Conservation (phyloP, 805 yeast genomes). For the Clavispora carvajalis region DNA sequence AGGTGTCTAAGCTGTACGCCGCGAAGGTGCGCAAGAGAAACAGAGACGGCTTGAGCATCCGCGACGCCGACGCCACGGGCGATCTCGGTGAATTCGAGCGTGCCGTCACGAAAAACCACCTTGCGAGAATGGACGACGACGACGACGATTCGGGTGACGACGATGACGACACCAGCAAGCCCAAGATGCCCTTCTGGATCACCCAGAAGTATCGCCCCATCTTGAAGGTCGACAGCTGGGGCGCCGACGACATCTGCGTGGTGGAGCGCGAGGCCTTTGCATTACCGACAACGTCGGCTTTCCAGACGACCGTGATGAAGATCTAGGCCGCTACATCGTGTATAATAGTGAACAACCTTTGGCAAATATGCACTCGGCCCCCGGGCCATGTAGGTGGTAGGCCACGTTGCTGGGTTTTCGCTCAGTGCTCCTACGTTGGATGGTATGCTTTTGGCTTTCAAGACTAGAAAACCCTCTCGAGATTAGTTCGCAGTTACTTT, state of each 20-base stretch:
- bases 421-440: too few species aligned
- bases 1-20: slow-evolving; percentile 31
- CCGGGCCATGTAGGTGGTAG: too few species aligned
- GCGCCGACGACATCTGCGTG: slow-evolving; percentile 55
- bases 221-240: slow-evolving; percentile 53
- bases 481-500: too few species aligned
- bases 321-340: slow-evolving; percentile 4
- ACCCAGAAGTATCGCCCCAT: slow-evolving; percentile 73
- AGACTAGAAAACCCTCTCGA: too few species aligned
- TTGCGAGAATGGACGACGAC: slow-evolving; percentile 4
- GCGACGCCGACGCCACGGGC: slow-evolving; percentile 17
- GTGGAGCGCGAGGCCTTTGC: slow-evolving; percentile 71
- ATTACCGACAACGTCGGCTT: slow-evolving; percentile 57
- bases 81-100: slow-evolving; percentile 5
- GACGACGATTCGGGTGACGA: slow-evolving; percentile 28
- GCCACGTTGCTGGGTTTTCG: too few species aligned
- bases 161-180: slow-evolving; percentile 19
- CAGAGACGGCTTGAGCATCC: slow-evolving; percentile 36
- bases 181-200: slow-evolving; percentile 57
- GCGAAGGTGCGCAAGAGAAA: slow-evolving; percentile 35
- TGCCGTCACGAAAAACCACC: slow-evolving; percentile 3
- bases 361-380: too few species aligned
- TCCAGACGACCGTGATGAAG: slow-evolving; percentile 40
- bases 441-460: too few species aligned
- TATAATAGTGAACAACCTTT: background rate